Evolutionary conservation across 192 early-diverging fungal genomes (phyloP).

Genomic region (Haplosporangium gracile): DNA sequence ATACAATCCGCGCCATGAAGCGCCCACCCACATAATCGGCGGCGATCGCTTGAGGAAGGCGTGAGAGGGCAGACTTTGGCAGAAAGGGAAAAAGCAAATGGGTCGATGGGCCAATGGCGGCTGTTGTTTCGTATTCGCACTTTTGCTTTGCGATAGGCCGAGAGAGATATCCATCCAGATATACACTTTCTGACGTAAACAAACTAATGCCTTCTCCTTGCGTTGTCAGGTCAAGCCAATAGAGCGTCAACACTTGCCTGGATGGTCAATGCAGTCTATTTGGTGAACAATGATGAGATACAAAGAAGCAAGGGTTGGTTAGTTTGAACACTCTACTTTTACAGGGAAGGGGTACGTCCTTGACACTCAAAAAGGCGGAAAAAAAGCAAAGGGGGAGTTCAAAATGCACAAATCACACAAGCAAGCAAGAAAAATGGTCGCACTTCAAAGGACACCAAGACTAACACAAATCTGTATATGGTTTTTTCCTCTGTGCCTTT

Average conservation of each 20-base stretch:
- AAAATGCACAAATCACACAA: neutral
- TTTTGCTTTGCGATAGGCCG: neutral
- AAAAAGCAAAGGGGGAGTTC: neutral
- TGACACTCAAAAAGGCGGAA: neutral
- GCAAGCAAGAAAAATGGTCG: no score
- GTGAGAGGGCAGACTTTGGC: neutral
- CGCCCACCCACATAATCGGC: neutral
- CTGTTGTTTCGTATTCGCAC: neutral
- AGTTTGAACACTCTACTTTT: neutral
- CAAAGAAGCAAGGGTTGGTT: neutral
- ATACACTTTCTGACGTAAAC: neutral
- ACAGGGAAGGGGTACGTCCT: slow-evolving; percentile 4
- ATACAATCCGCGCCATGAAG: neutral
- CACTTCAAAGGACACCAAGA: neutral
- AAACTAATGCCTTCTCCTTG: neutral
- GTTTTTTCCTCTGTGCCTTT: neutral
- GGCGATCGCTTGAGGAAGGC: neutral
- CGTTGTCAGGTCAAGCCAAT: slow-evolving; percentile 1
- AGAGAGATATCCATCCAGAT: neutral
- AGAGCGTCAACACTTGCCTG: slow-evolving; percentile 52
- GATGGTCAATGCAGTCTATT: slow-evolving; percentile 74
- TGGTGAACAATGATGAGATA: neutral
- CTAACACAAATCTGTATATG: neutral
- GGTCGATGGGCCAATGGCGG: neutral
- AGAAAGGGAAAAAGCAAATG: neutral